Evolutionary conservation across 1,284 basidiomycete species (phyloP), one percentile per base, ranked within the genome.

Genomic region (Phlebopus sp.): DNA sequence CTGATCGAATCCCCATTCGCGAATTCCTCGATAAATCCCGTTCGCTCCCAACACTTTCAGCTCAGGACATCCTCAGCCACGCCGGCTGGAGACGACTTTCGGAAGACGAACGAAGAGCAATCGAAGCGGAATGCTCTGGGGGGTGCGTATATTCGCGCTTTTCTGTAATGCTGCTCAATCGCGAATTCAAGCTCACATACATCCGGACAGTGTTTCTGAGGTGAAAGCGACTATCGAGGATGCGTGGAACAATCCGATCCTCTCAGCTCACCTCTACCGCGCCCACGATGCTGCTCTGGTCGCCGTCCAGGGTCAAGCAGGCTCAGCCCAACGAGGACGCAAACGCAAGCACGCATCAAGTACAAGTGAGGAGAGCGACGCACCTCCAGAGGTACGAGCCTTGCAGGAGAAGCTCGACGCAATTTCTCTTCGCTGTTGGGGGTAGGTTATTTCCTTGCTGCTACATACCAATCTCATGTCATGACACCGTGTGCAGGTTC

Each of bases 361-460:
- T 59, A 17, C 60, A 25, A 8, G 10, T 50, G 49, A 72, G 69
- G 47, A 59, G 54, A 31, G 56, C 59, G 35, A 62, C 53, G 38
- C 68, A 42, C 59, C 64, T 13, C 62, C 71, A 10, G 77, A 79
- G 18, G 73, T 79, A 4, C 57, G 64, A 1, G 59, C 63, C 4
- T 56, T 88, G 2, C 75, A 81, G 54, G 63, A 71, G 40, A 70
- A 69, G 21, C 62, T 87, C 18, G 77, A 80, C 11, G 56, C 56
- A 5, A 66, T 81, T 15, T 62, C 73, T 42, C 69, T 89, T 15
- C 70, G 67, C 37, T 77, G 80, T 55, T 86, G 82, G 78, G 74
- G 74, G 84, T 87, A 58, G 6, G 21, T 6, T 6, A 23, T 23
- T 23, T 6, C 21, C 21, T 14, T 34, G 46, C 9, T 25, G 4